Percentiles rank a stretch among this genome's conserved stretches.
Conservation (phyloP, 495 filamentous ascomycete genomes). For the Diplogelasinospora grovesii region DNA sequence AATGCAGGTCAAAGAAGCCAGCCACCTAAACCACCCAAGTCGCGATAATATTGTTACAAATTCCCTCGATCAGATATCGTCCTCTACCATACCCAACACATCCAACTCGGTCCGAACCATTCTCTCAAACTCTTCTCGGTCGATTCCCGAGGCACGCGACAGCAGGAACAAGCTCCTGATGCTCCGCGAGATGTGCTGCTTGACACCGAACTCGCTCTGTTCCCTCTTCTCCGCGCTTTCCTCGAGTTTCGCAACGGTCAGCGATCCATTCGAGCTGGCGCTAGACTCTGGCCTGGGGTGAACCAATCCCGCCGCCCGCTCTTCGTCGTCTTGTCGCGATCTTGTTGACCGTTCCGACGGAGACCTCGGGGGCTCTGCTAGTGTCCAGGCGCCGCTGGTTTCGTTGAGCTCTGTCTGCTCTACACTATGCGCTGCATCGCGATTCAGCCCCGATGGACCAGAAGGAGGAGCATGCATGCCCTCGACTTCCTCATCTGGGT, state of each 20-base stretch:
- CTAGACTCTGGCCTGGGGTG: constrained; percentile 48
- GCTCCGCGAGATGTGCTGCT: constrained; percentile 81
- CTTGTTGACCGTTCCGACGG: constrained; percentile 23
- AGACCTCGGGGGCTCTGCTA: constrained; percentile 34
- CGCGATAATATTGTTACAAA: no score
- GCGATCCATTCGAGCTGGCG: constrained; percentile 47
- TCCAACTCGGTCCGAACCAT: constrained; percentile 77
- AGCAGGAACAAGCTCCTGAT: constrained; percentile 85
- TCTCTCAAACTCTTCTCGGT: constrained; percentile 74
- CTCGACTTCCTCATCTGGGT: constrained; percentile 58
- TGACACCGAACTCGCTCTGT: constrained; percentile 69
- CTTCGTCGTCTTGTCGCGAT: constrained; percentile 21
- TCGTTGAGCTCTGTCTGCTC: constrained; percentile 17
- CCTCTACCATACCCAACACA: constrained; percentile 67
- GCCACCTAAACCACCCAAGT: no score
- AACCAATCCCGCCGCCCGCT: constrained; percentile 20
- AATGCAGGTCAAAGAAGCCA: no score
- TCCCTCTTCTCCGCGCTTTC: constrained; percentile 56
- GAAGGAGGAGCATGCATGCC: constrained; percentile 24
- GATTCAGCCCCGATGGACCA: constrained; percentile 31
- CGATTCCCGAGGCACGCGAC: constrained; percentile 72
- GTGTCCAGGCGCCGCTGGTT: constrained; percentile 28
- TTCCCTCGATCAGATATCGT: constrained; percentile 46
- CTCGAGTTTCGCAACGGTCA: constrained; percentile 59
- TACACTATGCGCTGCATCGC: constrained; percentile 13